Conservation (phyloP, 2,329 filamentous ascomycete genomes). For the Epichloe glyceriae region DNA sequence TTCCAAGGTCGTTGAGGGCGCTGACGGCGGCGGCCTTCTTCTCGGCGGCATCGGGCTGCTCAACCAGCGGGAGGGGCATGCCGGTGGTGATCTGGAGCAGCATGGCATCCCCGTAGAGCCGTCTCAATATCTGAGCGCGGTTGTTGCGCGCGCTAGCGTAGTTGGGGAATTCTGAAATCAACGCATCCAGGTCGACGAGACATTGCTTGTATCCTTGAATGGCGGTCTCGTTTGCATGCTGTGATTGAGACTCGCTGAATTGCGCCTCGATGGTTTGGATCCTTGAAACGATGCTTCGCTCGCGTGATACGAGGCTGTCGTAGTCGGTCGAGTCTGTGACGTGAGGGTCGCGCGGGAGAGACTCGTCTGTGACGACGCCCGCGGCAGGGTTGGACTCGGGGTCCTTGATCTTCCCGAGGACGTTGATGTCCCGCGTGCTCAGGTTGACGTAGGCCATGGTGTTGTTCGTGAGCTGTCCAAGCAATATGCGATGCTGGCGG, state of each 20-base stretch:
- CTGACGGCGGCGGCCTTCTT: slow-evolving; percentile 25
- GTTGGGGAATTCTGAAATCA: slow-evolving; percentile 44
- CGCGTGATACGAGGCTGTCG: slow-evolving; percentile 33
- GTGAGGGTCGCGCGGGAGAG: slow-evolving; percentile 44
- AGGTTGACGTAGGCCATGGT: slow-evolving; percentile 34
- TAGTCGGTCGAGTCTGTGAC: slow-evolving; percentile 39
- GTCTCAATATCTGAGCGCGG: slow-evolving; percentile 52
- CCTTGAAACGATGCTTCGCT: slow-evolving; percentile 38
- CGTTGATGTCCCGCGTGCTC: slow-evolving; percentile 45
- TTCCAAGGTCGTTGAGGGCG: slow-evolving; percentile 40
- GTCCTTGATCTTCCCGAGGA: slow-evolving; percentile 55
- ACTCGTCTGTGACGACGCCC: slow-evolving; percentile 39
- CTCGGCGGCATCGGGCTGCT: slow-evolving; percentile 22
- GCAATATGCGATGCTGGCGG: background rate
- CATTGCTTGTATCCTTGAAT: slow-evolving; percentile 33
- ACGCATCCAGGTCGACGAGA: slow-evolving; percentile 34
- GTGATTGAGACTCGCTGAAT: slow-evolving; percentile 28
- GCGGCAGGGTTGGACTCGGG: slow-evolving; percentile 47
- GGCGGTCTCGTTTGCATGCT: slow-evolving; percentile 23
- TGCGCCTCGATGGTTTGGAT: slow-evolving; percentile 44
- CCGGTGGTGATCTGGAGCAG: slow-evolving; percentile 29
- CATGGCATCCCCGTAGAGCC: slow-evolving; percentile 49
- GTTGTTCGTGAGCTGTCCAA: background rate
- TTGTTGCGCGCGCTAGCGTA: slow-evolving; percentile 69
- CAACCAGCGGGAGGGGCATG: slow-evolving; percentile 28